phyloP scores from a whole-genome alignment of 2,329 filamentous ascomycete species.

The Macroventuria anomochaeta region DNA sequence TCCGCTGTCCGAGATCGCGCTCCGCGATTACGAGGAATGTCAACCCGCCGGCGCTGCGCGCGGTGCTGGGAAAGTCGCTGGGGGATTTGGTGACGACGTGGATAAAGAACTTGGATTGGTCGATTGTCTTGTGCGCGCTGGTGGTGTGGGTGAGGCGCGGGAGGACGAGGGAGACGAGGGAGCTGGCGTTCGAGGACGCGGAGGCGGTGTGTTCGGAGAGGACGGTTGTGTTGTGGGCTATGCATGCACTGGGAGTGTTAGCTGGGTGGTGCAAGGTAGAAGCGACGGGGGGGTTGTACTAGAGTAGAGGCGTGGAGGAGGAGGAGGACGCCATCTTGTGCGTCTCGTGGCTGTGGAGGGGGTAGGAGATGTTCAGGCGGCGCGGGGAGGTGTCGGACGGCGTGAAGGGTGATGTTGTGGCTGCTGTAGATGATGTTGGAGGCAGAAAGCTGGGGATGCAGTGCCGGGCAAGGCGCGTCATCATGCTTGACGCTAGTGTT shows the following conservation, averaged over 20 bases:
- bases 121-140: constrained; percentile 91
- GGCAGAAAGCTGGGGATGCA: constrained; percentile 32
- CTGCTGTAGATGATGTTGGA: constrained; percentile 18
- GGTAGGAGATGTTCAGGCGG: constrained; percentile 10
- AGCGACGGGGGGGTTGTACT: constrained; percentile 34
- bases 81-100: constrained; percentile 92
- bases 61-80: constrained; percentile 62
- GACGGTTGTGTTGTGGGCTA: constrained; percentile 92
- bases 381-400: background rate
- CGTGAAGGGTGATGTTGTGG: constrained; percentile 4
- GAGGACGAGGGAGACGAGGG: constrained; percentile 89
- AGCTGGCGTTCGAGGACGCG: constrained; percentile 80
- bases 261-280: constrained; percentile 8
- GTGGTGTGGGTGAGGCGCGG: constrained; percentile 86
- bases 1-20: constrained; percentile 78
- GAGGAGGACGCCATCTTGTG: constrained; percentile 50
- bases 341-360: constrained; percentile 1
- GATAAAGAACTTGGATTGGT: constrained; percentile 88
- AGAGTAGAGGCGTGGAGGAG: constrained; percentile 48
- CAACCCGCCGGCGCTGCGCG: constrained; percentile 74
- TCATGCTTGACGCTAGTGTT: constrained; percentile 27
- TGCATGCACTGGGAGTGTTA: constrained; percentile 73
- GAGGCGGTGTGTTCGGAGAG: constrained; percentile 90
- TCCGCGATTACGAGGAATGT: constrained; percentile 92
- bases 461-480: constrained; percentile 35